phyloP scores from a whole-genome alignment of 768 basidiomycete genomes.

The Kwoniella heveanensis region DNA sequence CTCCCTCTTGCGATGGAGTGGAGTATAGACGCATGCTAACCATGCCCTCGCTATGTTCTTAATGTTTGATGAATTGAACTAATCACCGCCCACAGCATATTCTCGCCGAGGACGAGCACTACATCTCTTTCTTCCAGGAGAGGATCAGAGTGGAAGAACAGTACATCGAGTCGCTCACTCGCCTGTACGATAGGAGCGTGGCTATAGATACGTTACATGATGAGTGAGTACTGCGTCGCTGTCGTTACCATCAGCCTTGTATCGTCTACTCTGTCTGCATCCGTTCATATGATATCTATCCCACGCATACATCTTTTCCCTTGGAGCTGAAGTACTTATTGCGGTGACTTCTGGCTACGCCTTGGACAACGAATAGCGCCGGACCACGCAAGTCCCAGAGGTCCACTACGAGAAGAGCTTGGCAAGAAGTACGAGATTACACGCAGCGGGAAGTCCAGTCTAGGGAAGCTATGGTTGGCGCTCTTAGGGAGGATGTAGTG shows the following conservation, averaged over 20 bases:
- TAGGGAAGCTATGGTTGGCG: conserved; percentile 73
- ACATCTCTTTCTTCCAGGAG: conserved; percentile 74
- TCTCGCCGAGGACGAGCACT: conserved; percentile 64
- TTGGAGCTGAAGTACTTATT: too few relatives aligned
- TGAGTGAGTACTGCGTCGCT: conserved; percentile 34
- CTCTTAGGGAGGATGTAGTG: conserved; percentile 73
- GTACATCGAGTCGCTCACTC: conserved; percentile 75
- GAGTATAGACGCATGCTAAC: not conserved
- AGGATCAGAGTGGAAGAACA: conserved; percentile 82
- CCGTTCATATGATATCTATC: too few relatives aligned
- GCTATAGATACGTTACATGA: conserved; percentile 75
- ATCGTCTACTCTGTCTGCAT: too few relatives aligned
- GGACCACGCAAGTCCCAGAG: conserved; percentile 58
- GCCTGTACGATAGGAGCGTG: conserved; percentile 71
- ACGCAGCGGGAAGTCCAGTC: conserved; percentile 83
- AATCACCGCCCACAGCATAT: conserved; percentile 42
- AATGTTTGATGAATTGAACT: not conserved
- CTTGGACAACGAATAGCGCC: too few relatives aligned
- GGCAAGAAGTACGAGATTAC: conserved; percentile 83
- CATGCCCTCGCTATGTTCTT: too few relatives aligned
- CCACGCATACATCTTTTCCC: too few relatives aligned
- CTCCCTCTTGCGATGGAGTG: too few relatives aligned
- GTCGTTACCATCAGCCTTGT: too few relatives aligned
- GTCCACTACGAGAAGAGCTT: conserved; percentile 66
- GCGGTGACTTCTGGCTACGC: too few relatives aligned